A percentile compares a stretch with the other conserved stretches of the same genome.
Conservation (phyloP, 2,329 filamentous ascomycete genomes). For the Arthroderma sp. region DNA sequence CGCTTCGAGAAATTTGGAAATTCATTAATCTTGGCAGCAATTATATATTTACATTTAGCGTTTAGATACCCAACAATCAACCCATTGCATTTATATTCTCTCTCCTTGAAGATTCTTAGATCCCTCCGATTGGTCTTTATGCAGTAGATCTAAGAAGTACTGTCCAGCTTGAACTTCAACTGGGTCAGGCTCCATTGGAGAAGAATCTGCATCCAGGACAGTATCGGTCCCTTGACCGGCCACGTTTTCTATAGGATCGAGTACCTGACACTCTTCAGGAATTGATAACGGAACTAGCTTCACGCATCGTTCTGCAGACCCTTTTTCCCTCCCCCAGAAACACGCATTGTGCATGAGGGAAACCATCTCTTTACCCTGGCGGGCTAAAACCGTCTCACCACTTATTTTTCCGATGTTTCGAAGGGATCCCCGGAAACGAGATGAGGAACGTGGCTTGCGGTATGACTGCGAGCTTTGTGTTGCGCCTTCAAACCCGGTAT, state of each 20-base stretch:
- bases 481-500: background rate
- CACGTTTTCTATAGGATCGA: background rate
- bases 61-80: background rate
- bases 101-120: background rate
- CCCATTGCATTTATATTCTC: background rate
- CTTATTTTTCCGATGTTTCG: constrained; percentile 5
- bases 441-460: background rate
- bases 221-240: background rate
- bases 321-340: constrained; percentile 33
- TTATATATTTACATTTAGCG: background rate
- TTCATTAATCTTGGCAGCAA: background rate
- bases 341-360: constrained; percentile 33
- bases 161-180: constrained; percentile 13
- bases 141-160: constrained; percentile 8
- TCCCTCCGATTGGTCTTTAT: background rate
- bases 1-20: background rate
- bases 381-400: constrained; percentile 23
- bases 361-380: constrained; percentile 32
- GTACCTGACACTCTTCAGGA: background rate
- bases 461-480: background rate
- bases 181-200: background rate
- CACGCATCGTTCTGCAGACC: constrained; percentile 29
- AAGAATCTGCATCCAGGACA: background rate
- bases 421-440: constrained; percentile 7
- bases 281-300: constrained; percentile 13